Percentiles rank a stretch among this genome's conserved stretches.
phyloP scores from a whole-genome alignment of 768 basidiomycete species.

The Lentinula sp. region DNA sequence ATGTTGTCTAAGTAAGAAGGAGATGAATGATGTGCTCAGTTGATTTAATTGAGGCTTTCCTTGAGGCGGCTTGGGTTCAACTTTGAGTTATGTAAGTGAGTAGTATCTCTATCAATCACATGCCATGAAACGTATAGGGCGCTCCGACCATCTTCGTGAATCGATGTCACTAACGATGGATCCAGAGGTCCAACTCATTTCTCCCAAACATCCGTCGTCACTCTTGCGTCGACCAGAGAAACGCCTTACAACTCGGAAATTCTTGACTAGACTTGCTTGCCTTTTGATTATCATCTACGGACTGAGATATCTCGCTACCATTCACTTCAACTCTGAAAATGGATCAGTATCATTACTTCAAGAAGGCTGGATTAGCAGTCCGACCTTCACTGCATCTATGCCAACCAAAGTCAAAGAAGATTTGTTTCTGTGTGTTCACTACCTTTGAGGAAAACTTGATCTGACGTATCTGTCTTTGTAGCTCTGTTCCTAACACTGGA shows the following conservation, averaged over 20 bases:
- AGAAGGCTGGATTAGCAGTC: neutral
- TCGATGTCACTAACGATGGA: neutral
- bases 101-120: neutral
- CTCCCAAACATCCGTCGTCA: neutral
- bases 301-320: neutral
- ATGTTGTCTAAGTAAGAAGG: too few relatives aligned
- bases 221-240: neutral
- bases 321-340: neutral
- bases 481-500: conserved; percentile 49
- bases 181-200: neutral
- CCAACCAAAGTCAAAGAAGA: neutral
- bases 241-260: neutral
- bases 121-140: neutral
- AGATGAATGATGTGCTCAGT: neutral
- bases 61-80: too few relatives aligned
- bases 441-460: neutral
- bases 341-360: neutral
- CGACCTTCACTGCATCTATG: neutral
- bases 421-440: neutral
- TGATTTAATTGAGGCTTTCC: neutral
- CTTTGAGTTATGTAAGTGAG: too few relatives aligned
- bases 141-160: too few relatives aligned
- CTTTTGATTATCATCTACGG: neutral
- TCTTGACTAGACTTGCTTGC: neutral
- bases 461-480: conserved; percentile 13